Base-by-base conservation (phyloP, 1,284 basidiomycete species). In the Exsudoporus floridanus region DNA sequence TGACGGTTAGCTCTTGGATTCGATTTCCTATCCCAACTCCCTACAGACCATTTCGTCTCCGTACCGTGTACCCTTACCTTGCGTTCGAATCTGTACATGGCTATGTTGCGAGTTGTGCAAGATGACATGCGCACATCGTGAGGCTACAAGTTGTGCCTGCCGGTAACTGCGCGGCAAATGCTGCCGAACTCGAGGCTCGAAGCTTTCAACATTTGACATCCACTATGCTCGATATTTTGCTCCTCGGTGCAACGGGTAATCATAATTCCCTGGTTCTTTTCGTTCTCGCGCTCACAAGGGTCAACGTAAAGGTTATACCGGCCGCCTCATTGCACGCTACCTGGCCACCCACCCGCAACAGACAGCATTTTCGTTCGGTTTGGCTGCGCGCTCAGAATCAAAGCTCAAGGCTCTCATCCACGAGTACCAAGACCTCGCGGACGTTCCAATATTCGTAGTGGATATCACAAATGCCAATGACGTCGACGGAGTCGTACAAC, bases 191-290 rank as follows among this genome's bases (percentile, higher is more conserved):
- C 10, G 52, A 37, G 55, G 55, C 49, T n/a, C 5, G 18, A 42
- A 40, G 25, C 25, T 42, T 40, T 51, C 54, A 56, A 48, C 57
- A 14, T 38, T 36, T 19, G 25, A 65, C 63, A 5, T 34, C 39
- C 54, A 59, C 39, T 56, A 68, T 70, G 70, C 56, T 68, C 23
- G 84, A 86, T 61, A 78, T 88, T 43, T 72, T 88, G 21, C 70
- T 88, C 36, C 70, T 88, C 33, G 85, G 85, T 9, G 84, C 84
- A 18, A 88, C 85, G 40, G 78, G 76, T 73, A 57, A 52, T 23
- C 5, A 13, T 55, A 27, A 33, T 36, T 39, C 18, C 33, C n/a
- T 60, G 33, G n/a, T 49, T 23, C 6, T 25, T 27, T 40, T 8
- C 27, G 19, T 51, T 55, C 19, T 46, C n/a, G 46, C 37, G 41